Base-by-base conservation (phyloP, 352 stramenopile species). In the Thraustotheca clavata region DNA sequence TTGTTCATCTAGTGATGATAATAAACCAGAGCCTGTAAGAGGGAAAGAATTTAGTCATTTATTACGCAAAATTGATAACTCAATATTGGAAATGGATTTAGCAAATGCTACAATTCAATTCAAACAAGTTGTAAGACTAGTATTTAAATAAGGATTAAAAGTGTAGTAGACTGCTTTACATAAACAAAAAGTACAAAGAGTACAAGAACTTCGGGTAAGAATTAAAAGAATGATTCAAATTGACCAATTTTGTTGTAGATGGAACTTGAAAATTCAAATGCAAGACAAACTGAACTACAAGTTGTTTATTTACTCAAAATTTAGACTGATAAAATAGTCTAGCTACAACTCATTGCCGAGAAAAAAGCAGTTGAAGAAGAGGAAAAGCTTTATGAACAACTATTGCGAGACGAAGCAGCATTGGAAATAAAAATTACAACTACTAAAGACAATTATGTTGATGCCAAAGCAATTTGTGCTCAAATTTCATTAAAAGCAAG, bases 321-420 rank as follows among this genome's bases (percentile, higher is more conserved):
- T 27, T 7, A 43, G 9, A 47, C 2, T 24, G n/a, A 11, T 3
- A 3, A n/a, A 12, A 57, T 57, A 24, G 11, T 32, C 38, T 29
- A 62, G 54, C 26, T 5, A 27, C 35, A 65, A 16, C 22, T 65
- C 2, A 46, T 33, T 8, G 20, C 11, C 9, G 35, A 40, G 4
- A 43, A 24, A 11, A 20, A 54, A 8, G 3, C 24, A 11, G 12
- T 65, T 31, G 3, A 18, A 33, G 35, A 20, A 2, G 57, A 65
- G 32, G 57, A 65, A 24, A 33, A 55, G 31, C 0, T 54, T 22
- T 65, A 65, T 46, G 57, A 65, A 32, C 57, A 55, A 16, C 32
- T 65, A n/a, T 16, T 65, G 8, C 32, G 22, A 16, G 57, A 65
- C 29, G 57, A 65, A 39, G 20, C n/a, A 2, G 57, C 57, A 3